Base-by-base conservation (phyloP, 352 stramenopile genomes). In the Phytophthora pinifolia region DNA sequence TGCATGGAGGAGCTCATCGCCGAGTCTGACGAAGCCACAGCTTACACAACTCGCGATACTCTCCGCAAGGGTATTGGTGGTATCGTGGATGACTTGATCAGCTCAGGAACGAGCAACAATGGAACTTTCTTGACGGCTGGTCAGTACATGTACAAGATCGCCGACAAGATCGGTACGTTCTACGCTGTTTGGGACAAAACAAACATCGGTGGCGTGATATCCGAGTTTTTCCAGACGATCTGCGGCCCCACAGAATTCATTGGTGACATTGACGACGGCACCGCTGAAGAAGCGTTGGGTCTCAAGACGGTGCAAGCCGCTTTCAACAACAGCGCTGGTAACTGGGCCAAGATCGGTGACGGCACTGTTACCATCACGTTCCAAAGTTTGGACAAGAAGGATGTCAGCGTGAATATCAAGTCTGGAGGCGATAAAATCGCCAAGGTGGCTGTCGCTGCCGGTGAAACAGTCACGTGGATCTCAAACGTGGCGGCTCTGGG, bases 211-310 rank as follows among this genome's bases (percentile, higher is more conserved):
- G 20, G 25, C 6, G 58, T 80, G 37, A 53, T 59, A 2, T 55
- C 66, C 27, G 65, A 76, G 29, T 83, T 69, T 15, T 57, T 83
- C 4, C 70, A 83, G 53, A 74, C 70, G 1, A 76, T 79, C 29
- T 80, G 73, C 17, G 67, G 65, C 6, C 67, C 73, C 5, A 78
- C 72, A 12, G 49, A 62, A 22, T 78, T 74, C 48, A 61, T 67
- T 9, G 67, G 70, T 5, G 54, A 73, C 0, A 68, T 83, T 34
- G 61, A 71, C 30, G 65, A 79, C 36, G 73, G 73, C 6, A 50
- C 61, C 35, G 63, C 67, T 1, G 59, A 70, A 6, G 42, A 67
- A 17, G 70, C 70, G 12, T 43, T 83, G 1, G 73, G 67, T 8
- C 38, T 83, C 1, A 53, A 34, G 29, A 69, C 61, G 5, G 48